These are phyloP conservation scores for Kwoniella dejecticola DNA, from an alignment of 768 basidiomycete genomes.

Conservation along the genomic window DNA sequence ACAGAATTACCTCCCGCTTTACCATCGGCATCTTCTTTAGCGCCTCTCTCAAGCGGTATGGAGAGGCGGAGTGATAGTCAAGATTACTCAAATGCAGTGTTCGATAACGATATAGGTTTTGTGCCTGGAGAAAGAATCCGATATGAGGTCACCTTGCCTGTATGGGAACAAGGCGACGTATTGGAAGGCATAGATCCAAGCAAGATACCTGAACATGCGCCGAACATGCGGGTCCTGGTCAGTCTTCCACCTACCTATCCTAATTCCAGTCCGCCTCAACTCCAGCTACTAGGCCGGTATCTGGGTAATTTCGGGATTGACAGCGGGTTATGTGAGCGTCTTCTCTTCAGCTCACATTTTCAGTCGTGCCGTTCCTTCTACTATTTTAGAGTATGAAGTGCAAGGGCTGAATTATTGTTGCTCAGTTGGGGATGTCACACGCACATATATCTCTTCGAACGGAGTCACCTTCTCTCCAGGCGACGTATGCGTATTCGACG, in stretches of 20 bases:
- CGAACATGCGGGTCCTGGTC: constrained; percentile 44
- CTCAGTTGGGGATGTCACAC: constrained; percentile 53
- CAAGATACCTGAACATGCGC: constrained; percentile 24
- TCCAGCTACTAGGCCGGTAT: constrained; percentile 55
- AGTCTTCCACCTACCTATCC: constrained; percentile 56
- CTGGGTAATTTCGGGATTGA: constrained; percentile 54
- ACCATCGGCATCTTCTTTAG: not conserved
- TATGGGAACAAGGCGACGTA: constrained; percentile 45
- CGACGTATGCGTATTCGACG: constrained; percentile 56
- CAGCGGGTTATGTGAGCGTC: constrained; percentile 49
- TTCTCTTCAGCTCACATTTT: not conserved
- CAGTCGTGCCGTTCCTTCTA: not conserved
- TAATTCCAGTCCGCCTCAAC: constrained; percentile 48
- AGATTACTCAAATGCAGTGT: constrained; percentile 35
- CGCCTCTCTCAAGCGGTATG: not conserved
- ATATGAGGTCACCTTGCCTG: constrained; percentile 49
- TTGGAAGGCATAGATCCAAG: constrained; percentile 25
- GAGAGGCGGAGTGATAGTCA: constrained; percentile 18
- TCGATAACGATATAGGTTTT: constrained; percentile 25
- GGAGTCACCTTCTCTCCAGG: constrained; percentile 52
- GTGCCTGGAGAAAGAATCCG: constrained; percentile 44
- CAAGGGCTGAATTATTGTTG: constrained; percentile 5
- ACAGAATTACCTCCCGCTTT: constrained; percentile 1
- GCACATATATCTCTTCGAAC: constrained; percentile 53
- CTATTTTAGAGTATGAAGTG: not conserved